Conservation (phyloP, 2,329 filamentous ascomycete genomes). For the Neonectria punicea region DNA sequence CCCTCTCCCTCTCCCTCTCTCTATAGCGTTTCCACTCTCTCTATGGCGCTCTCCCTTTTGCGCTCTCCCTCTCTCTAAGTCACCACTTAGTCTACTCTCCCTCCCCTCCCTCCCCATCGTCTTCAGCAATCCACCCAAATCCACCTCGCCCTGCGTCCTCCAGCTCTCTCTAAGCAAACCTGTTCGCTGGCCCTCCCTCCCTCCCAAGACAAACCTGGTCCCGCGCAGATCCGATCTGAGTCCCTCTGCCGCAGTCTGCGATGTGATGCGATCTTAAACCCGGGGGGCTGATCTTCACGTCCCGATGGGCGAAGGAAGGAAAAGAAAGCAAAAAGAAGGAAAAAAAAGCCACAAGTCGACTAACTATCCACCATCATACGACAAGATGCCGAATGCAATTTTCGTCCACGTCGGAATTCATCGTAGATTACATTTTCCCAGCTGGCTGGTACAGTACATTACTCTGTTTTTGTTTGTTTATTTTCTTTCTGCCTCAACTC, state of each 20-base stretch:
- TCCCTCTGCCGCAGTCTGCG: conserved; percentile 18
- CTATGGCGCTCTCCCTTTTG: not conserved
- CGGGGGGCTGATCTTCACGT: conserved; percentile 10
- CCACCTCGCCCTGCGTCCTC: not conserved
- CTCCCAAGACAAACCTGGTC: conserved; percentile 6
- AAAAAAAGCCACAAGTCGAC: conserved; percentile 8
- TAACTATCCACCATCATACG: conserved; percentile 34
- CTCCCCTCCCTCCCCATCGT: not conserved
- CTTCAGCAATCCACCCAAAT: not conserved
- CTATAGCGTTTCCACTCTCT: no score
- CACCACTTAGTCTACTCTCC: conserved; percentile 1
- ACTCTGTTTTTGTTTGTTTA: conserved; percentile 1
- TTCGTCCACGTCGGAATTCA: conserved; percentile 11
- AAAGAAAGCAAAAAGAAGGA: conserved; percentile 13
- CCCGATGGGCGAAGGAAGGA: not conserved
- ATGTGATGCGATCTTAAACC: conserved; percentile 14
- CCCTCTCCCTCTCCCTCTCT: not conserved
- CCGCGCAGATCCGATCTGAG: conserved; percentile 30
- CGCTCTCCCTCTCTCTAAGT: conserved; percentile 9
- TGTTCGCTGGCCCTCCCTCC: not conserved
- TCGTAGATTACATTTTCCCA: conserved; percentile 20
- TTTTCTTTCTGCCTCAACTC: not conserved
- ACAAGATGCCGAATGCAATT: conserved; percentile 17
- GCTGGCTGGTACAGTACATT: not conserved
- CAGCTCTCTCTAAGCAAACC: conserved; percentile 16